Evolutionary conservation across 192 early-diverging fungal genomes (phyloP).

Genomic region (Backusella morwellensis): DNA sequence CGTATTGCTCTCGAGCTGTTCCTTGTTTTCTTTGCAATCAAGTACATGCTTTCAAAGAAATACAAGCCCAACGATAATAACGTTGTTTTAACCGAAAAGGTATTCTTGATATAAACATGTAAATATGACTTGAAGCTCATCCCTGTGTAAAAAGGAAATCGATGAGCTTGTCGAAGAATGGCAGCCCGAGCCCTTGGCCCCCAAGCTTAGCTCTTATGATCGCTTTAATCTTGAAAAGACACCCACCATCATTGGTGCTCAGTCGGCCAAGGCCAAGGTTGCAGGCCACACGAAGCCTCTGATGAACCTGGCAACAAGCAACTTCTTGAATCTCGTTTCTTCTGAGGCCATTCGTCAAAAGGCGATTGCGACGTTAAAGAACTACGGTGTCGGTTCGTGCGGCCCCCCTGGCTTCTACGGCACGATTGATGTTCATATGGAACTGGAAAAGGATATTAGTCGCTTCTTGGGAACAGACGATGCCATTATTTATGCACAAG

Average conservation of each 20-base stretch:
- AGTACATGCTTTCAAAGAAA: slow-evolving; percentile 83
- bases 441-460: slow-evolving; percentile 85
- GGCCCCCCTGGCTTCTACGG: slow-evolving; percentile 96
- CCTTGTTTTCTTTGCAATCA: slow-evolving; percentile 83
- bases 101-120: slow-evolving; percentile 17
- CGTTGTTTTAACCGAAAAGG: slow-evolving; percentile 81
- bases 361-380: slow-evolving; percentile 79
- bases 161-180: slow-evolving; percentile 94
- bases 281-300: slow-evolving; percentile 56
- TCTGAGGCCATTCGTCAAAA: slow-evolving; percentile 76
- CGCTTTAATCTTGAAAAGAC: slow-evolving; percentile 75
- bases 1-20: slow-evolving; percentile 82
- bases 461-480: slow-evolving; percentile 80
- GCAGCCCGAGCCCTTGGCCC: slow-evolving; percentile 93
- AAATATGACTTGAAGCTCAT: background rate
- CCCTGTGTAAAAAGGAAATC: slow-evolving; percentile 64
- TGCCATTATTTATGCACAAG: slow-evolving; percentile 94
- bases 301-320: slow-evolving; percentile 83
- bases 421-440: slow-evolving; percentile 92
- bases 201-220: slow-evolving; percentile 67
- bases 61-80: slow-evolving; percentile 76
- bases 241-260: slow-evolving; percentile 67
- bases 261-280: slow-evolving; percentile 65
- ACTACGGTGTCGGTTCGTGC: slow-evolving; percentile 96
- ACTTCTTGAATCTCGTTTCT: slow-evolving; percentile 84